Evolutionary conservation across 441 rosid species (phyloP).

Genomic region (Breynia disticha): DNA sequence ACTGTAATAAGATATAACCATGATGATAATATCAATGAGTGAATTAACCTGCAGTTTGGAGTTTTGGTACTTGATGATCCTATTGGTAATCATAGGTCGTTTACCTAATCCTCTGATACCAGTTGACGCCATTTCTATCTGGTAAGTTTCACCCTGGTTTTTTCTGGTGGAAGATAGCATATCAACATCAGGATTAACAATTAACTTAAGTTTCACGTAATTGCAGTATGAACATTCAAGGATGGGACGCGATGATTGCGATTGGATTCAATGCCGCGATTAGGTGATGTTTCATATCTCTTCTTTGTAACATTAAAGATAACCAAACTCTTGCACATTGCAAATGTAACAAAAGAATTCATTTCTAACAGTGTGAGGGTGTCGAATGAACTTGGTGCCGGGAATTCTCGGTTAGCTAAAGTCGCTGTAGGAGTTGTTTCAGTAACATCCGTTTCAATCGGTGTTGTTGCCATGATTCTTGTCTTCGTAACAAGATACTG

Average conservation of each 20-base stretch:
- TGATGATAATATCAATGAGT: not conserved
- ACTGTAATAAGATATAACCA: not conserved
- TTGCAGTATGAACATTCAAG: constrained; percentile 74
- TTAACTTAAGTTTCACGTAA: not conserved
- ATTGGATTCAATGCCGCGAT: constrained; percentile 88
- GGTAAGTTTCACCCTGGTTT: constrained; percentile 25
- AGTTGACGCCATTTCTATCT: constrained; percentile 81
- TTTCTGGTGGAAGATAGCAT: too few relatives aligned
- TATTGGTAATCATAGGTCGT: constrained; percentile 60
- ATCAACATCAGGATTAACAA: too few relatives aligned
- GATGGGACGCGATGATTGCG: constrained; percentile 89
- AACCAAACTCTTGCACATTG: too few relatives aligned
- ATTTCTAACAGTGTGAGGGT: constrained; percentile 59
- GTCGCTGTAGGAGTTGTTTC: constrained; percentile 66
- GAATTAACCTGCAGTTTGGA: constrained; percentile 51
- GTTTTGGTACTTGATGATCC: constrained; percentile 76
- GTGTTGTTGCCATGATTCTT: constrained; percentile 43
- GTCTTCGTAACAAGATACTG: constrained; percentile 48
- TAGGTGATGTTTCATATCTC: constrained; percentile 33
- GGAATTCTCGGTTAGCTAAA: constrained; percentile 57
- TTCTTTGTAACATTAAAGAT: too few relatives aligned
- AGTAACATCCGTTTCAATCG: constrained; percentile 52
- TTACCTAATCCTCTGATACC: constrained; percentile 61
- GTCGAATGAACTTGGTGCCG: constrained; percentile 84
- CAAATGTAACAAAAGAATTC: too few relatives aligned